phyloP scores from a whole-genome alignment of 306 rosid genomes.

The Lathyrus tuberosus region DNA sequence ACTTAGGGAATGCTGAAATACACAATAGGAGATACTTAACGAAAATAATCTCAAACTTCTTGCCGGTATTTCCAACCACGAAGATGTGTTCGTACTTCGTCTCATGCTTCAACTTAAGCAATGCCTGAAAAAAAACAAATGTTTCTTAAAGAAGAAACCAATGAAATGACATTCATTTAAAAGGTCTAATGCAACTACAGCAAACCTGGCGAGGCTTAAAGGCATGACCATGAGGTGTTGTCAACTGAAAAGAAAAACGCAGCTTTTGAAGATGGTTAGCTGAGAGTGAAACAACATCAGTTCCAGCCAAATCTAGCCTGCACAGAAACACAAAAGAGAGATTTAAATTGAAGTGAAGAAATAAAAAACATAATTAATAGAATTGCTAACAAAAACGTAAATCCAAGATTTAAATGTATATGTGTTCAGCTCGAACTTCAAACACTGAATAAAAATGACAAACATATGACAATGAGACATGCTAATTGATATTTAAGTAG shows the following conservation, averaged over 20 bases:
- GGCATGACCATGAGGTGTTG: constrained; percentile 66
- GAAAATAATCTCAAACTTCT: constrained; percentile 80
- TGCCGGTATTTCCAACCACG: constrained; percentile 74
- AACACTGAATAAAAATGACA: constrained; percentile 23
- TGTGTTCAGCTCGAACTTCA: constrained; percentile 22
- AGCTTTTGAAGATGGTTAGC: constrained; percentile 97
- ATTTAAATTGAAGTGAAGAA: constrained; percentile 33
- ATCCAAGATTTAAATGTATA: constrained; percentile 6
- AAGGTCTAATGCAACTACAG: constrained; percentile 35
- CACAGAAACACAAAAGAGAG: constrained; percentile 1
- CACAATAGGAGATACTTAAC: constrained; percentile 65
- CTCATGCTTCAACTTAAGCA: constrained; percentile 87
- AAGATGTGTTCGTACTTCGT: constrained; percentile 81
- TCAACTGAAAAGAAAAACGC: constrained; percentile 73
- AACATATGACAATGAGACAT: constrained; percentile 21
- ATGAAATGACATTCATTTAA: constrained; percentile 28
- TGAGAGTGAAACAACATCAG: constrained; percentile 61
- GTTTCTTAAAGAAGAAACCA: constrained; percentile 45
- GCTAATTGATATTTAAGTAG: constrained; percentile 14
- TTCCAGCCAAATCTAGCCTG: constrained; percentile 87
- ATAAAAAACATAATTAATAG: constrained; percentile 30
- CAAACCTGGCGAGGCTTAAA: constrained; percentile 96
- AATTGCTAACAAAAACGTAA: constrained; percentile 20
- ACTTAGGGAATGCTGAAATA: constrained; percentile 11
- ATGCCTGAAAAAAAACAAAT: constrained; percentile 66